These are phyloP conservation scores for Ustilago nuda DNA, from an alignment of 1,284 basidiomycete species.

Conservation along the genomic window DNA sequence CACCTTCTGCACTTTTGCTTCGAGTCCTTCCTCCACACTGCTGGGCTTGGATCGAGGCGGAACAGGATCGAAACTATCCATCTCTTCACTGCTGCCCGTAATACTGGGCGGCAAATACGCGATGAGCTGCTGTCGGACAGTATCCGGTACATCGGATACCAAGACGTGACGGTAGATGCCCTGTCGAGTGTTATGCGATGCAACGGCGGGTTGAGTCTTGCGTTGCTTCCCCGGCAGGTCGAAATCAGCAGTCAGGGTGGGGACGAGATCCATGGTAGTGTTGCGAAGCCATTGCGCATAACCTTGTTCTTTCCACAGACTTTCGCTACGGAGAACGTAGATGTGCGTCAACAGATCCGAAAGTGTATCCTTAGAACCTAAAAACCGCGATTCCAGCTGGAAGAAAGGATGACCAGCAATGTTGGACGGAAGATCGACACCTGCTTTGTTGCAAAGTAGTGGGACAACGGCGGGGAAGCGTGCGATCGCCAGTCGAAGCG, in stretches of 20 bases:
- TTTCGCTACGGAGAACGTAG: constrained; percentile 61
- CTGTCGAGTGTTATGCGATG: constrained; percentile 40
- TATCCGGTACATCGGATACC: constrained; percentile 65
- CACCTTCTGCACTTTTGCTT: constrained; percentile 14
- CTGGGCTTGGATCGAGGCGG: constrained; percentile 43
- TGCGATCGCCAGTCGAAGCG: constrained; percentile 59
- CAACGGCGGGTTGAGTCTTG: constrained; percentile 12
- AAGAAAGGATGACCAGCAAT: constrained; percentile 31
- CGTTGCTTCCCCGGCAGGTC: constrained; percentile 14
- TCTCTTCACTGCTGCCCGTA: constrained; percentile 45
- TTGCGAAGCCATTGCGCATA: constrained; percentile 53
- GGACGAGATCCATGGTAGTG: constrained; percentile 32
- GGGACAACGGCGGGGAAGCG: constrained; percentile 58
- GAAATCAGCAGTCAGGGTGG: constrained; percentile 21
- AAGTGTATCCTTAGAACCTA: constrained; percentile 27
- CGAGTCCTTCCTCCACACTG: neutral
- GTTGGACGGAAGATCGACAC: constrained; percentile 44
- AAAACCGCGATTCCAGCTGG: constrained; percentile 26
- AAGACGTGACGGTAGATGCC: constrained; percentile 66
- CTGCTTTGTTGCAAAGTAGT: constrained; percentile 59
- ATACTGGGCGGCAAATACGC: constrained; percentile 59
- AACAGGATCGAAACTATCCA: constrained; percentile 66
- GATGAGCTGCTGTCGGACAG: constrained; percentile 59
- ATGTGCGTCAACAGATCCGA: constrained; percentile 60
- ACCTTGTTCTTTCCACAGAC: constrained; percentile 63